phyloP scores from a whole-genome alignment of 805 yeast genomes.

The Sungouiozyma ichnusensis region DNA sequence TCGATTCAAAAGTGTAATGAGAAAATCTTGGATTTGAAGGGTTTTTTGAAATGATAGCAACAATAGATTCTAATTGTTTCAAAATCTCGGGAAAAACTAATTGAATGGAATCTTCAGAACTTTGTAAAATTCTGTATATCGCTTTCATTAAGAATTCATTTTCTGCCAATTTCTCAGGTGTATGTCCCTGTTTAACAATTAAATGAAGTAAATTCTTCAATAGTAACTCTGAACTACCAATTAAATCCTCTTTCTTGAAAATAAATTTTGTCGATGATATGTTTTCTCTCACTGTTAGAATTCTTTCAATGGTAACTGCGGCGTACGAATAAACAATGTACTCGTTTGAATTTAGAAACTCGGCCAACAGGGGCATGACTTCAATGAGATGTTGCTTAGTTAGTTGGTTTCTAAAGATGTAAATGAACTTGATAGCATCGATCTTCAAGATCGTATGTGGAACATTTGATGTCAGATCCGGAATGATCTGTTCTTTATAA shows the following conservation, averaged over 20 bases:
- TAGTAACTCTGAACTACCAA: slow-evolving; percentile 49
- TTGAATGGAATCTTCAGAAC: slow-evolving; percentile 57
- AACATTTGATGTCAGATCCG: slow-evolving; percentile 51
- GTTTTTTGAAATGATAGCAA: slow-evolving; percentile 64
- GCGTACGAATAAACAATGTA: slow-evolving; percentile 89
- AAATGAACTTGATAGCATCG: slow-evolving; percentile 86
- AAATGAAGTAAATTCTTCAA: slow-evolving; percentile 56
- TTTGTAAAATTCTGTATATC: slow-evolving; percentile 67
- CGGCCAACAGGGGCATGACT: slow-evolving; percentile 67
- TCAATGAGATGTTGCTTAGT: slow-evolving; percentile 74
- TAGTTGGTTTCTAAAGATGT: slow-evolving; percentile 84
- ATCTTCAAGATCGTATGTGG: slow-evolving; percentile 74
- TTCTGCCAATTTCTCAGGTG: slow-evolving; percentile 89
- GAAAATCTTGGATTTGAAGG: slow-evolving; percentile 94
- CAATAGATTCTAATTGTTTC: slow-evolving; percentile 57
- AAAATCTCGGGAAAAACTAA: slow-evolving; percentile 38
- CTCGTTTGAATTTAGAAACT: slow-evolving; percentile 52
- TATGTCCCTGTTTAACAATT: slow-evolving; percentile 44
- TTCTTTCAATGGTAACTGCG: slow-evolving; percentile 84
- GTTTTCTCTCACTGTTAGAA: slow-evolving; percentile 61
- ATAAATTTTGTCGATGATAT: slow-evolving; percentile 42
- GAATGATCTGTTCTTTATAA: slow-evolving; percentile 70
- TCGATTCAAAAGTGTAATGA: slow-evolving; percentile 82
- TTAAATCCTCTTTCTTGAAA: slow-evolving; percentile 65
- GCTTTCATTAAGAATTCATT: slow-evolving; percentile 90